Base-by-base conservation (phyloP, 2,329 filamentous ascomycete genomes). In the Colletotrichum filicis region DNA sequence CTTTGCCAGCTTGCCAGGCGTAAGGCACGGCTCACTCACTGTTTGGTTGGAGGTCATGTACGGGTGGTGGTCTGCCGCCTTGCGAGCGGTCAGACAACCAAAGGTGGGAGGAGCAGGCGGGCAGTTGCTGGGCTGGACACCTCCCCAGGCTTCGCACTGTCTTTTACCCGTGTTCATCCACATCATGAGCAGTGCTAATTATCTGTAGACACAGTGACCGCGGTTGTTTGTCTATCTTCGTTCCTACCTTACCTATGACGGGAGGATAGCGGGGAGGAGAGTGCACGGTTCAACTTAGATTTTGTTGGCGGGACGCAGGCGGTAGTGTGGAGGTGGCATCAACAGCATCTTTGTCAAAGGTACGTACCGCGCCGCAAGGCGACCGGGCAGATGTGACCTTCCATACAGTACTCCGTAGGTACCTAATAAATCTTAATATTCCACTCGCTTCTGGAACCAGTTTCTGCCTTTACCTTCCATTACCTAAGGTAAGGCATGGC, bases 271-370 rank as follows among this genome's bases (percentile, higher is more conserved):
- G 71, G 66, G 71, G 66, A 46, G 12, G 56, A 11, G 28, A 24
- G 60, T 56, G 71, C 71, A 73, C 66, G 71, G 71, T 60, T 57
- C 71, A 73, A 24, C n/a, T 16, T 56, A 61, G 55, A 42, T 19
- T 62, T 28, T 30, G 46, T 53, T 24, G 42, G 35, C 24, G 24
- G 57, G 65, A 60, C 58, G 57, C 35, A 37, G 66, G 32, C 70
- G 53, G 37, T 37, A 57, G 68, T 30, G 58, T n/a, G 52, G 35
- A 57, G 24, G 62, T 52, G 16, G 52, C 52, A 56, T 42, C 42
- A 53, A 5, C 52, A 56, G 30, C 42, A 53, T 5, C 65, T 55
- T 57, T 37, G 61, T 61, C 16, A 24, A 37, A 9, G 14, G 61
- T 37, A 64, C 61, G 61, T 64, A 64, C 49, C 61, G 1, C 16